Evolutionary conservation across 257 asterid species (phyloP).

Genomic region (Mitragyna speciosa): DNA sequence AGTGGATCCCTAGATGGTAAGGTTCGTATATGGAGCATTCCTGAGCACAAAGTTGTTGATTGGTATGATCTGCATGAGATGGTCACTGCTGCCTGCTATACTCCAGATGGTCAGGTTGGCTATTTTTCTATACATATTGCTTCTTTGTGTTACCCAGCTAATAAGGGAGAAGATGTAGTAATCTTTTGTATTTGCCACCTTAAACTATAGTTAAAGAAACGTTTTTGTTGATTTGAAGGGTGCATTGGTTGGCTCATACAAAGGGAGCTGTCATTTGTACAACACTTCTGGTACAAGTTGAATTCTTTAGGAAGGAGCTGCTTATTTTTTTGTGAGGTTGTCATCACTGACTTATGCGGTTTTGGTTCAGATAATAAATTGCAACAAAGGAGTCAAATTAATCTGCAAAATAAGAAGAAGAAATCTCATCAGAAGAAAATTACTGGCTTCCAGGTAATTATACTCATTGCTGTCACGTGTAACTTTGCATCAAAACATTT

Average conservation of each 20-base stretch:
- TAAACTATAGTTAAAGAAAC: constrained; percentile 7
- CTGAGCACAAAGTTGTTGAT: constrained; percentile 91
- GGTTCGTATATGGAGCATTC: constrained; percentile 99
- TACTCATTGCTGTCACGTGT: neutral
- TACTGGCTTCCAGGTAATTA: constrained; percentile 91
- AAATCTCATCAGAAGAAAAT: constrained; percentile 94
- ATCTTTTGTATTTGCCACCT: constrained; percentile 10
- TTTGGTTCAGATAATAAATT: constrained; percentile 69
- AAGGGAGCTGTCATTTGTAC: constrained; percentile 88
- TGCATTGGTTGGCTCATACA: constrained; percentile 95
- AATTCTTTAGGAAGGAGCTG: constrained; percentile 15
- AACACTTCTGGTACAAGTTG: constrained; percentile 64
- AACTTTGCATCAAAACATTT: neutral
- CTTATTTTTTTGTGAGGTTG: constrained; percentile 20
- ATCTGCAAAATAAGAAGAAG: constrained; percentile 90
- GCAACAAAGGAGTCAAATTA: constrained; percentile 69
- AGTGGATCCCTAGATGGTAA: constrained; percentile 97
- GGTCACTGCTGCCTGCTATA: constrained; percentile 99
- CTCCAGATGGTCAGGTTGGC: constrained; percentile 97
- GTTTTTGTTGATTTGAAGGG: constrained; percentile 51
- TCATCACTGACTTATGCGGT: constrained; percentile 3
- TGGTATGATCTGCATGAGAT: constrained; percentile 98
- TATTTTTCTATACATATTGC: constrained; percentile 13
- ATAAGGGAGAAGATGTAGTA: constrained; percentile 10
- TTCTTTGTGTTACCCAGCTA: constrained; percentile 23